A percentile compares a stretch with the other conserved stretches of the same genome.
These are phyloP conservation scores for Carallia pectinifolia DNA, from an alignment of 345 rosid species.

Conservation along the genomic window DNA sequence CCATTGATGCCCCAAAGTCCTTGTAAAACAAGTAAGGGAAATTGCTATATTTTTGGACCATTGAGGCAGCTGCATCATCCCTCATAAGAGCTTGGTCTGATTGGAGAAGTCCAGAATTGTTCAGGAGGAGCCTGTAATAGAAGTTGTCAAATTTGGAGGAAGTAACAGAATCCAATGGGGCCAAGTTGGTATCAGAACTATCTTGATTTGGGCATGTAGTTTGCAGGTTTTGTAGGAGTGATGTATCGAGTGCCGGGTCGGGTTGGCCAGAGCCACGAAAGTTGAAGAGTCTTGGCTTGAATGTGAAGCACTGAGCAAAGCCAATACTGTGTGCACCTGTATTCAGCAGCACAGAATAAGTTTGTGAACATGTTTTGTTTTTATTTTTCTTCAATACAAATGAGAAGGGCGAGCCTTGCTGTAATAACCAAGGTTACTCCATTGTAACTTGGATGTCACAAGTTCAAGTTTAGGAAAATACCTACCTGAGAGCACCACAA, in stretches of 20 bases:
- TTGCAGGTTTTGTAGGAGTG: slow-evolving; percentile 45
- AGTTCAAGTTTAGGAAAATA: background rate
- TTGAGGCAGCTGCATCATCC: slow-evolving; percentile 51
- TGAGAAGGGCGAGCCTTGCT: background rate
- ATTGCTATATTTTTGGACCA: slow-evolving; percentile 54
- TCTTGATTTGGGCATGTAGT: slow-evolving; percentile 48
- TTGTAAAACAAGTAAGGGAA: slow-evolving; percentile 49
- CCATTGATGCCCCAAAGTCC: slow-evolving; percentile 69
- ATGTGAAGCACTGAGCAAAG: slow-evolving; percentile 66
- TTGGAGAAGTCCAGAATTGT: slow-evolving; percentile 55
- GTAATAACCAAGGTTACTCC: background rate
- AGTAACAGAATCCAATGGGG: slow-evolving; percentile 42
- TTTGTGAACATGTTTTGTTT: background rate
- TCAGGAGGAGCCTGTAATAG: slow-evolving; percentile 45
- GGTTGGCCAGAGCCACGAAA: slow-evolving; percentile 53
- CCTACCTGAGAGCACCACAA: slow-evolving; percentile 66
- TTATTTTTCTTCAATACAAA: background rate
- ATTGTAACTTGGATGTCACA: background rate
- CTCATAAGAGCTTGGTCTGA: slow-evolving; percentile 69
- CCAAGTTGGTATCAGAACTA: slow-evolving; percentile 45
- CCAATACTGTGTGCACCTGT: slow-evolving; percentile 68
- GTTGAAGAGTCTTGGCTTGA: slow-evolving; percentile 63
- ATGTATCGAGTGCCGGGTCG: slow-evolving; percentile 51
- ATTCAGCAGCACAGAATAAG: background rate
- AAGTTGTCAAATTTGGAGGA: slow-evolving; percentile 48